phyloP scores from a whole-genome alignment of 148 eudicot genomes.

The Cornus florida region DNA sequence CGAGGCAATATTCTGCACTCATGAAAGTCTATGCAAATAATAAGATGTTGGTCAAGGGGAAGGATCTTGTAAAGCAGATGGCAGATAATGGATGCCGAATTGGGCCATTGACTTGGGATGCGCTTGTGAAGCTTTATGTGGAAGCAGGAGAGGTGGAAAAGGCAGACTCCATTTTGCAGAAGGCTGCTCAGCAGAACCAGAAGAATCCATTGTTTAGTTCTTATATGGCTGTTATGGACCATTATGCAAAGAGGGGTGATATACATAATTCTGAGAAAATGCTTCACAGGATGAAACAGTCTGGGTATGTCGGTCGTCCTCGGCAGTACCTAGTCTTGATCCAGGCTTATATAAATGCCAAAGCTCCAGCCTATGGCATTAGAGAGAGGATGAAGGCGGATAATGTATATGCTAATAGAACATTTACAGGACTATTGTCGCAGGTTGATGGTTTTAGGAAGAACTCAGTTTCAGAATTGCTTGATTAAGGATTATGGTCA shows the following conservation, averaged over 20 bases:
- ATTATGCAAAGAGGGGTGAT: constrained; percentile 76
- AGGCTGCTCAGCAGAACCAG: constrained; percentile 42
- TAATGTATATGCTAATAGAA: constrained; percentile 56
- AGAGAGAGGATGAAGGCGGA: constrained; percentile 88
- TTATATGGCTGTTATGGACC: constrained; percentile 56
- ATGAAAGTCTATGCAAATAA: constrained; percentile 68
- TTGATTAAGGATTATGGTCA: constrained; percentile 49
- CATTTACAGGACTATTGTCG: constrained; percentile 41
- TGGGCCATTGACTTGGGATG: constrained; percentile 79
- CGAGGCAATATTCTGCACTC: constrained; percentile 48
- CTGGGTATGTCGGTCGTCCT: constrained; percentile 57
- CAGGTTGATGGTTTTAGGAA: constrained; percentile 62
- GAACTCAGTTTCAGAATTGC: constrained; percentile 55
- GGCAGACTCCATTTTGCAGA: constrained; percentile 65
- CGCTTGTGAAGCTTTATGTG: constrained; percentile 68
- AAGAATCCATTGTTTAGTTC: constrained; percentile 57
- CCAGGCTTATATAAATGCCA: constrained; percentile 58
- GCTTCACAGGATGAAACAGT: constrained; percentile 64
- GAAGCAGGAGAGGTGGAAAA: constrained; percentile 88
- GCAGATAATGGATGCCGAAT: constrained; percentile 52
- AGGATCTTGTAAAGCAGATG: constrained; percentile 72
- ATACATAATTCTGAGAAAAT: constrained; percentile 80
- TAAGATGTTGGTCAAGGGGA: constrained; percentile 74
- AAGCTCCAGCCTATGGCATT: constrained; percentile 76
- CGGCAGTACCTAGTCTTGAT: constrained; percentile 45